Evolutionary conservation across 441 rosid species (phyloP).

Genomic region (Bruguiera hainesii): DNA sequence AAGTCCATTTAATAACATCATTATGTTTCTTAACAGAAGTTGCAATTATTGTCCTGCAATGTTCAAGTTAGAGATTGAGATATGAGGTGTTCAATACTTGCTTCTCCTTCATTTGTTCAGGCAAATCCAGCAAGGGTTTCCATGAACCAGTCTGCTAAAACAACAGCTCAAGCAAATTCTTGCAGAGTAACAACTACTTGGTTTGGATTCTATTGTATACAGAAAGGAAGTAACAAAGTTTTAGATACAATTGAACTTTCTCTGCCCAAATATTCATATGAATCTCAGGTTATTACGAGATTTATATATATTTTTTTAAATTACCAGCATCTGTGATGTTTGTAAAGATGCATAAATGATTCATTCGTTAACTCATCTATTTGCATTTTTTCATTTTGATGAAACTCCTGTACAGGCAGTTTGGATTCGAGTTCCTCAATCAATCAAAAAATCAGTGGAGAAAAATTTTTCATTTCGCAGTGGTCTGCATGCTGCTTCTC

Average conservation of each 20-base stretch:
- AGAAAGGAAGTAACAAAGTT: constrained; percentile 46
- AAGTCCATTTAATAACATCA: background rate
- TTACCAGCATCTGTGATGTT: constrained; percentile 4
- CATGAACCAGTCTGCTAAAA: constrained; percentile 43
- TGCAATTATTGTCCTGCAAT: constrained; percentile 5
- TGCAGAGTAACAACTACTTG: constrained; percentile 84
- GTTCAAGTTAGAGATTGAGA: constrained; percentile 4
- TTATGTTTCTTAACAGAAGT: constrained; percentile 9
- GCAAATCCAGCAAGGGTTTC: constrained; percentile 52
- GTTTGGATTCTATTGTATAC: constrained; percentile 68
- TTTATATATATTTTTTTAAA: constrained; percentile 4
- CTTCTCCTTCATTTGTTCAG: constrained; percentile 36
- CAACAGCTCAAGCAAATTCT: constrained; percentile 68
- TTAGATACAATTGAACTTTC: constrained; percentile 60
- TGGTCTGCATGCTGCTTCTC: constrained; percentile 95
- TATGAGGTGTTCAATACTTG: constrained; percentile 13
- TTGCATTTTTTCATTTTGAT: background rate
- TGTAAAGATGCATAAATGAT: background rate
- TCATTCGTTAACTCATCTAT: background rate
- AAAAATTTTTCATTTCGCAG: constrained; percentile 50
- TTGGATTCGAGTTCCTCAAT: constrained; percentile 79
- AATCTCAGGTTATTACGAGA: constrained; percentile 61
- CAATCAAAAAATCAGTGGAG: constrained; percentile 43
- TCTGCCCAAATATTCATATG: constrained; percentile 74
- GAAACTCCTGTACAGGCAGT: constrained; percentile 52